These are phyloP conservation scores for Mycena amicta DNA, from an alignment of 768 basidiomycete species.

Conservation along the genomic window DNA sequence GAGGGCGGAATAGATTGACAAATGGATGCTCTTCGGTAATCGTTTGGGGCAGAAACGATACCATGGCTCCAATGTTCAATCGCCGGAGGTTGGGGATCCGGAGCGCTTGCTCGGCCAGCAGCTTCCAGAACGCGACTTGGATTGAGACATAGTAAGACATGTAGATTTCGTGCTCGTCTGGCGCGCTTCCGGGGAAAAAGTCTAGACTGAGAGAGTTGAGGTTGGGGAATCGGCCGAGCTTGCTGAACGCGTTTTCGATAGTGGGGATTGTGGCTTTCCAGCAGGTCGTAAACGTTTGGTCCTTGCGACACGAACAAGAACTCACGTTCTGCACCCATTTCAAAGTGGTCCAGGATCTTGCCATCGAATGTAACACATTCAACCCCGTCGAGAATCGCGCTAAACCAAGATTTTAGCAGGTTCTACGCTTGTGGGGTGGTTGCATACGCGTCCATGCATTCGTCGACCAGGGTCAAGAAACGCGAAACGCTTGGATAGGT, in stretches of 20 bases:
- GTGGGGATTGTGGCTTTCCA: not conserved
- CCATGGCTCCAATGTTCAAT: conserved; percentile 3
- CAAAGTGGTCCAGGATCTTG: conserved; percentile 7
- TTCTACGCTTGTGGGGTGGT: not conserved
- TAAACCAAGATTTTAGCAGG: no score
- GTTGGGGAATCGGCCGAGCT: not conserved
- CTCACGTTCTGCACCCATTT: conserved; percentile 9
- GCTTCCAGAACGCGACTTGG: conserved; percentile 1
- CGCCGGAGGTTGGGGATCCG: conserved; percentile 3
- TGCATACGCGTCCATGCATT: conserved; percentile 8
- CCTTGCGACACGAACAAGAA: no score
- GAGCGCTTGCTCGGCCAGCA: not conserved
- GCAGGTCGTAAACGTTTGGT: no score
- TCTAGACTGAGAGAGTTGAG: not conserved
- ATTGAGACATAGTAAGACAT: conserved; percentile 6
- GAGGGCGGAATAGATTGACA: conserved; percentile 5
- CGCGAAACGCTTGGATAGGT: conserved; percentile 1
- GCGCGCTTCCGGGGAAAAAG: conserved; percentile 3
- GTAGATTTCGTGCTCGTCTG: conserved; percentile 2
- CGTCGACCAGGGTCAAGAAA: conserved; percentile 1
- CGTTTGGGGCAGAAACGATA: not conserved
- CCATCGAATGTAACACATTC: conserved; percentile 8
- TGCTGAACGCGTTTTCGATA: conserved; percentile 4
- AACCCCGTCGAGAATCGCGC: conserved; percentile 8
- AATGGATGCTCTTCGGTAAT: not conserved